These are phyloP conservation scores for Myxozyma vanderwaltii DNA, from an alignment of 805 yeast genomes.

Conservation along the genomic window DNA sequence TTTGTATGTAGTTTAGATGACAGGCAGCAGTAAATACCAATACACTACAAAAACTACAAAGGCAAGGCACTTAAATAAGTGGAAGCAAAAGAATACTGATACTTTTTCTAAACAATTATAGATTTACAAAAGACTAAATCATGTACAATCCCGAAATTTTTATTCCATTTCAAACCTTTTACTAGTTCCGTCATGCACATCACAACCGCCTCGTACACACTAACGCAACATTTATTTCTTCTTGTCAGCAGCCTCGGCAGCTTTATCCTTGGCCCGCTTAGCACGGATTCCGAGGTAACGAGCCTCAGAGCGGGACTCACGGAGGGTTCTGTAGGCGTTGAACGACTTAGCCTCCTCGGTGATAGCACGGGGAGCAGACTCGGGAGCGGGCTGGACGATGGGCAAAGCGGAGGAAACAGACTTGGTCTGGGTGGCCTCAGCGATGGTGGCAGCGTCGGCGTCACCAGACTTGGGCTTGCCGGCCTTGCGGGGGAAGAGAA, in stretches of 20 bases:
- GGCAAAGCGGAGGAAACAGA: conserved; percentile 79
- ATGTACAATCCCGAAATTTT: conserved; percentile 18
- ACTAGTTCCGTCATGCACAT: conserved; percentile 6
- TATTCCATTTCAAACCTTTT: not conserved
- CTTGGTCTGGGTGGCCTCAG: conserved; percentile 64
- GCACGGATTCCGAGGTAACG: conserved; percentile 94
- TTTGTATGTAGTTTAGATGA: no score
- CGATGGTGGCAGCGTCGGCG: conserved; percentile 62
- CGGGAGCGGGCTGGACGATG: conserved; percentile 74
- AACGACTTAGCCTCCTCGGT: conserved; percentile 61
- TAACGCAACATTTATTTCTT: conserved; percentile 69
- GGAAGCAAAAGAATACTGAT: not conserved
- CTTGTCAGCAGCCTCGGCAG: conserved; percentile 90
- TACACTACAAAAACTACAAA: no score
- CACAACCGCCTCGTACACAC: conserved; percentile 1
- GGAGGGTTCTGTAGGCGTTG: conserved; percentile 91
- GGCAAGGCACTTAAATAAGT: not conserved
- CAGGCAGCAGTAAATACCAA: no score
- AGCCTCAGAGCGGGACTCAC: conserved; percentile 93
- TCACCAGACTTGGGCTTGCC: conserved; percentile 58
- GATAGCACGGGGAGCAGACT: conserved; percentile 85
- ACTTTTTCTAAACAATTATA: not conserved
- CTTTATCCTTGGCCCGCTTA: conserved; percentile 98
- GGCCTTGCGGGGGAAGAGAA: conserved; percentile 90
- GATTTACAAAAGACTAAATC: conserved; percentile 14